These are phyloP conservation scores for Diaporthe ilicicola DNA, from an alignment of 2,329 filamentous ascomycete species.

Conservation along the genomic window DNA sequence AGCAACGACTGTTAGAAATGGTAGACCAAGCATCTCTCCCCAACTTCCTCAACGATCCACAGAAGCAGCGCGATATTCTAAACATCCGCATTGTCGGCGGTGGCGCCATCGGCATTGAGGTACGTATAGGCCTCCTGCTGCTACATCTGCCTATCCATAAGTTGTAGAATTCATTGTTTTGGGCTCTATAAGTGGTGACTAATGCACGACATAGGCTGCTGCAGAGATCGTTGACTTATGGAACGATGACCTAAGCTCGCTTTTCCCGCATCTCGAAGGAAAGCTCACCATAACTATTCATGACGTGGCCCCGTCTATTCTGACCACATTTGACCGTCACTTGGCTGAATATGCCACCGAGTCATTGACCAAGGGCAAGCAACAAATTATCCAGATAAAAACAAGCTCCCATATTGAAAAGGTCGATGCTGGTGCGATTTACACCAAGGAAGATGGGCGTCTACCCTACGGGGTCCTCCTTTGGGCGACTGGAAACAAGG, in stretches of 20 bases:
- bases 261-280: constrained; percentile 50
- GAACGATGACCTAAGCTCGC: constrained; percentile 45
- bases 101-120: constrained; percentile 51
- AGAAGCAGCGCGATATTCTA: constrained; percentile 44
- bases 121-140: too few relatives aligned
- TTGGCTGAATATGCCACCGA: constrained; percentile 51
- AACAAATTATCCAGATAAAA: constrained; percentile 45
- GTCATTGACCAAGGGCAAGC: constrained; percentile 43
- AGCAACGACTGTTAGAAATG: constrained; percentile 45
- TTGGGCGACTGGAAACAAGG: constrained; percentile 38
- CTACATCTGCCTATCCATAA: too few relatives aligned
- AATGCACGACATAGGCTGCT: too few relatives aligned
- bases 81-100: constrained; percentile 51
- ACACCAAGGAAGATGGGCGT: constrained; percentile 50
- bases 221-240: constrained; percentile 54
- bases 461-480: constrained; percentile 47
- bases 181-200: too few relatives aligned
- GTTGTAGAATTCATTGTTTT: too few relatives aligned
- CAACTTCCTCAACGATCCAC: constrained; percentile 35
- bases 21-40: constrained; percentile 38
- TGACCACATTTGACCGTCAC: constrained; percentile 50
- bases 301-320: constrained; percentile 51
- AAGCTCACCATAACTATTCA: constrained; percentile 52
- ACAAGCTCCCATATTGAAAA: constrained; percentile 39
- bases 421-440: constrained; percentile 37